Conservation (phyloP, 1,284 basidiomycete species). For the Athelia psychrophila region DNA sequence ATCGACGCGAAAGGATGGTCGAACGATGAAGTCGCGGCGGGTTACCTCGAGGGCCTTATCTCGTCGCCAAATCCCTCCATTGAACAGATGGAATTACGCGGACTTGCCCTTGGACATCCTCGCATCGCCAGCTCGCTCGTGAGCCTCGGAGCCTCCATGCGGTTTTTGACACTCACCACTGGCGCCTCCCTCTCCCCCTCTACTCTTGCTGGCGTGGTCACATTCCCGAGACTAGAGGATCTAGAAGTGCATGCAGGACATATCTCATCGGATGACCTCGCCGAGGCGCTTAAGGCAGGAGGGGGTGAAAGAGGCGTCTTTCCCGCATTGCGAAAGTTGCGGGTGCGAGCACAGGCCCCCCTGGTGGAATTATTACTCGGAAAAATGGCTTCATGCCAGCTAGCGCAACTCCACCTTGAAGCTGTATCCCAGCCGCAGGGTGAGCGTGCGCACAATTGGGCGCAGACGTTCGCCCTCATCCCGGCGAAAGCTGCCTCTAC, state of each 20-base stretch:
- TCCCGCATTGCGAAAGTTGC: constrained; percentile 39
- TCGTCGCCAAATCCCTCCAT: not conserved
- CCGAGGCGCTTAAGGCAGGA: constrained; percentile 11
- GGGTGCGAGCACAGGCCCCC: constrained; percentile 38
- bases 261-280: constrained; percentile 32
- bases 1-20: not conserved
- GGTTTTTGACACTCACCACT: constrained; percentile 40
- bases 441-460: constrained; percentile 29
- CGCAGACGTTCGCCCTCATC: constrained; percentile 35
- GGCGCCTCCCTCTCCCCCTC: constrained; percentile 37
- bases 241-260: constrained; percentile 49
- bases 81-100: not conserved
- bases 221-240: constrained; percentile 39
- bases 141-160: constrained; percentile 32
- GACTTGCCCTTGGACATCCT: not conserved
- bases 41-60: not conserved
- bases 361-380: constrained; percentile 36
- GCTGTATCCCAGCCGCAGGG: constrained; percentile 25
- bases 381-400: constrained; percentile 30
- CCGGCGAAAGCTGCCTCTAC: constrained; percentile 29
- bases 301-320: constrained; percentile 26
- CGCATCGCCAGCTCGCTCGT: not conserved
- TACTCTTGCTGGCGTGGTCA: constrained; percentile 38
- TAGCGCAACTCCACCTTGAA: constrained; percentile 42
- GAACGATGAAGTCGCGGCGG: not conserved